These are phyloP conservation scores for Pochonia chlamydosporia DNA, from an alignment of 2,329 filamentous ascomycete genomes.

Conservation along the genomic window DNA sequence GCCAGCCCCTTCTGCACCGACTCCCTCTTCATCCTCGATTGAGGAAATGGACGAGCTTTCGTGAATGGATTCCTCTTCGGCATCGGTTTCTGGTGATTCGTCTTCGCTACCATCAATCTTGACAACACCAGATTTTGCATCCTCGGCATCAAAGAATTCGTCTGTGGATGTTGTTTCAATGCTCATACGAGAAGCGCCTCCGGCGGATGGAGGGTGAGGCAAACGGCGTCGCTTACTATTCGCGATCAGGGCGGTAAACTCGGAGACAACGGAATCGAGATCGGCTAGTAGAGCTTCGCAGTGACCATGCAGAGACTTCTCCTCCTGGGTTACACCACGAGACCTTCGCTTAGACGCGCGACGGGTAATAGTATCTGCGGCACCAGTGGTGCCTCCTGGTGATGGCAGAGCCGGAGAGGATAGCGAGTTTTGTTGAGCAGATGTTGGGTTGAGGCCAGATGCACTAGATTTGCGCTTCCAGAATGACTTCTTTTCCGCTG, in stretches of 20 bases:
- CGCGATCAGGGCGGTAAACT: slow-evolving; percentile 72
- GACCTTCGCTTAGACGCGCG: slow-evolving; percentile 29
- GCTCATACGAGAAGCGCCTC: slow-evolving; percentile 49
- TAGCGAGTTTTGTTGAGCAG: slow-evolving; percentile 31
- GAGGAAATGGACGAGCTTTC: slow-evolving; percentile 56
- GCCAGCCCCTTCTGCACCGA: slow-evolving; percentile 53
- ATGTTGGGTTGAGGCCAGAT: slow-evolving; percentile 34
- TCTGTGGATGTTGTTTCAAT: slow-evolving; percentile 77
- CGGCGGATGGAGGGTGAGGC: slow-evolving; percentile 44
- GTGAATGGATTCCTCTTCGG: slow-evolving; percentile 12
- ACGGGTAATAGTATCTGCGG: slow-evolving; percentile 22
- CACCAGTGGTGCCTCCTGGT: slow-evolving; percentile 28
- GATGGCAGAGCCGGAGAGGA: slow-evolving; percentile 37
- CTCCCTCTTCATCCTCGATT: slow-evolving; percentile 52
- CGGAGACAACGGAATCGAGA: slow-evolving; percentile 73
- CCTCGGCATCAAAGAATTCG: slow-evolving; percentile 91
- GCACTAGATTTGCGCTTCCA: slow-evolving; percentile 84
- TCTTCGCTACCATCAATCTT: slow-evolving; percentile 69
- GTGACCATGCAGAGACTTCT: slow-evolving; percentile 70
- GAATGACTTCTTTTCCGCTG: slow-evolving; percentile 64
- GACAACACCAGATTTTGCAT: slow-evolving; percentile 60
- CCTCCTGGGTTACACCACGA: slow-evolving; percentile 39
- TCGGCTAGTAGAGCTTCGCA: slow-evolving; percentile 79
- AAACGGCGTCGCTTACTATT: slow-evolving; percentile 74
- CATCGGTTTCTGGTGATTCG: slow-evolving; percentile 32